Conservation (phyloP, 1,139 yeast species). For the Lodderomyces pseudojiufengensis region DNA sequence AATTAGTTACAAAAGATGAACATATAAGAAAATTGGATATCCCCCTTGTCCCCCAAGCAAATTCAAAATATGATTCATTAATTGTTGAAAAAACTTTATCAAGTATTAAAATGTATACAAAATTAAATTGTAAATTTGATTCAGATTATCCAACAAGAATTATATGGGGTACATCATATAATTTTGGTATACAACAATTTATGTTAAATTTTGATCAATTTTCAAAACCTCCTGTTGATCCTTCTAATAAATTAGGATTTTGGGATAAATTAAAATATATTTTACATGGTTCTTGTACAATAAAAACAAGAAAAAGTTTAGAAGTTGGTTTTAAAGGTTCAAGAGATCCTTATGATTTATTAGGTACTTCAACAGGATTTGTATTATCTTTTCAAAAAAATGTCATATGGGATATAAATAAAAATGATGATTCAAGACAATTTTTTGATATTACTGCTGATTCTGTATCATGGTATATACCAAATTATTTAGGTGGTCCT, state of each 20-base stretch:
- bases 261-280: constrained; percentile 56
- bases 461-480: constrained; percentile 46
- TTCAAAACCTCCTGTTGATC: constrained; percentile 77
- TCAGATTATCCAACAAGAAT: constrained; percentile 63
- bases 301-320: constrained; percentile 37
- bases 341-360: constrained; percentile 42
- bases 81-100: constrained; percentile 75
- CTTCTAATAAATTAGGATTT: constrained; percentile 50
- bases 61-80: constrained; percentile 45
- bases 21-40: constrained; percentile 60
- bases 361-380: constrained; percentile 39
- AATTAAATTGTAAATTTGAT: constrained; percentile 51
- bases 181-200: constrained; percentile 79
- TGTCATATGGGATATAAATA: constrained; percentile 40
- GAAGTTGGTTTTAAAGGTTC: constrained; percentile 53
- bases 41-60: constrained; percentile 44
- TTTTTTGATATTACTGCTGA: constrained; percentile 38
- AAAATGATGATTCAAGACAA: constrained; percentile 35
- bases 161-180: constrained; percentile 84
- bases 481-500: constrained; percentile 59
- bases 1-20: constrained; percentile 33
- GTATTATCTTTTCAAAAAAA: constrained; percentile 36
- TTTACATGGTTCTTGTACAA: constrained; percentile 45
- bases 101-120: constrained; percentile 68
- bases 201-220: constrained; percentile 80